Conservation (phyloP, 768 basidiomycete genomes). For the Suillus luteus region DNA sequence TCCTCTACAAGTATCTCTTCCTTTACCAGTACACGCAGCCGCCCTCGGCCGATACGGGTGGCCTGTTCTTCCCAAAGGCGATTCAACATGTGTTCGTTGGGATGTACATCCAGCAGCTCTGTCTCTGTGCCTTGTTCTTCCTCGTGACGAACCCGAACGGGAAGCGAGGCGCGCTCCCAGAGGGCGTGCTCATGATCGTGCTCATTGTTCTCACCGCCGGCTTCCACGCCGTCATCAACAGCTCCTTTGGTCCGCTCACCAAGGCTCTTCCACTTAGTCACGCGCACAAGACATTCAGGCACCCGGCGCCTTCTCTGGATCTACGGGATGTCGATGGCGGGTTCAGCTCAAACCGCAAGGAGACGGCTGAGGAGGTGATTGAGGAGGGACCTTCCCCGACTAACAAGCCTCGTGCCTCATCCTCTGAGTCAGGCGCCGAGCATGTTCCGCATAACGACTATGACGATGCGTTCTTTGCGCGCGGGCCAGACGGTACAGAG, state of each 20-base stretch:
- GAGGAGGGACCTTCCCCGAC: conserved; percentile 20
- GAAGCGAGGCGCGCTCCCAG: conserved; percentile 59
- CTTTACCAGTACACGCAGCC: conserved; percentile 78
- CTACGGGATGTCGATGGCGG: conserved; percentile 1
- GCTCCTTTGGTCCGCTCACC: conserved; percentile 80
- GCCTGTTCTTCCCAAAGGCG: conserved; percentile 93
- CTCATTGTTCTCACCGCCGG: conserved; percentile 78
- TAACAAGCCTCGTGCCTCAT: neutral
- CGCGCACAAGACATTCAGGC: conserved; percentile 64
- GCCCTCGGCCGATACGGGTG: conserved; percentile 76
- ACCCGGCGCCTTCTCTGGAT: conserved; percentile 17
- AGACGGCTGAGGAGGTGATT: conserved; percentile 16
- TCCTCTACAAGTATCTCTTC: conserved; percentile 86
- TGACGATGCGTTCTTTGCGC: conserved; percentile 27
- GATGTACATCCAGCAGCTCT: conserved; percentile 87
- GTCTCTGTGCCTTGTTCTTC: conserved; percentile 89
- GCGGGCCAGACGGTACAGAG: conserved; percentile 27
- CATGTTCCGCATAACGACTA: conserved; percentile 13
- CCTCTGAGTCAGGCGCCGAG: conserved; percentile 9
- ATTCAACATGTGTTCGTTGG: conserved; percentile 93
- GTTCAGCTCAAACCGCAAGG: conserved; percentile 21
- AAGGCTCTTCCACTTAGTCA: conserved; percentile 76
- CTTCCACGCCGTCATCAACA: conserved; percentile 72
- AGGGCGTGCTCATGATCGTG: conserved; percentile 84
- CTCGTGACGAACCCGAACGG: conserved; percentile 59